Base-by-base conservation (phyloP, 352 stramenopile species). In the Phytopythium delawarense region DNA sequence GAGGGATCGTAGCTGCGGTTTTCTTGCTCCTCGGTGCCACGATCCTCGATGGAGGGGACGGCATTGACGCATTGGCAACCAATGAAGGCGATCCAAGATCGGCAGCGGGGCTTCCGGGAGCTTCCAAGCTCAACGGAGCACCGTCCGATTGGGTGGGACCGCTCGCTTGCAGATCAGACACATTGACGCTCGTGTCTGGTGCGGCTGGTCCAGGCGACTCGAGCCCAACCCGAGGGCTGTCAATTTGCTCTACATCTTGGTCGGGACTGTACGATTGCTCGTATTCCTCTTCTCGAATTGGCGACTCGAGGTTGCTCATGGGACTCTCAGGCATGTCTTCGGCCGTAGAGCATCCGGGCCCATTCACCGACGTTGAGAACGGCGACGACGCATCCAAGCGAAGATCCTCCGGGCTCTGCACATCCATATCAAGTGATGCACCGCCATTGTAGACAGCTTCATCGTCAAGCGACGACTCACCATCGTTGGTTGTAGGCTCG, bases 1-100 rank as follows among this genome's bases (percentile, higher is more conserved):
- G 53, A 35, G 53, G 53, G 25, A 6, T 49, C 18, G 21, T 12
- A 15, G 35, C n/a, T 11, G 35, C 16, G 35, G n/a, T 35, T 4
- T 59, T 59, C 53, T 59, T 59, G 21, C 34, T 34, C 34, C 25
- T 4, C 16, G 53, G 21, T 21, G n/a, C n/a, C 21, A 25, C 53
- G 13, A 49, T 37, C 18, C 16, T 34, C 5, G 35, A 59, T 20
- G 53, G 34, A 34, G 53, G 35, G 5, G 53, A 59, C 18, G 34
- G 35, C 16, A 21, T 21, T 37, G 53, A 37, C 12, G 2, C n/a
- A 21, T 46, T 49, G 8, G 13, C 53, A 15, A 12, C 34, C 4
- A 4, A 7, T 1, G 23, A 4, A 32, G n/a, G 52, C 12, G 34
- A 58, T 45, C n/a, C 52, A 48, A n/a, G 52, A 4, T 18, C 34